Evolutionary conservation across 192 early-diverging fungal genomes (phyloP).

Genomic region (Podila epigama): DNA sequence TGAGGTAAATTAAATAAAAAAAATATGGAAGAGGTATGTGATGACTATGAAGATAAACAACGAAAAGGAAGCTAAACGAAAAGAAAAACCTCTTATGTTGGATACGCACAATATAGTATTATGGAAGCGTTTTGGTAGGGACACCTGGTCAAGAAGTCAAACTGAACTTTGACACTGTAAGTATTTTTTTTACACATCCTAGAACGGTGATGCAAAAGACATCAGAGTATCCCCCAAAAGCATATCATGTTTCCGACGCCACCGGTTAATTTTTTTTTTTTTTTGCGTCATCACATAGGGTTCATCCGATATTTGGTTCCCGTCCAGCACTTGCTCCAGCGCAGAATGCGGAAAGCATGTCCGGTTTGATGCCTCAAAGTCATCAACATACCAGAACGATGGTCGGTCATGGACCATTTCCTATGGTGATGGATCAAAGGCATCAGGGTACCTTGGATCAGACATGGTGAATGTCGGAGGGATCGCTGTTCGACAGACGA

Average conservation of each 20-base stretch:
- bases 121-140: conserved; percentile 66
- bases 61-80: no score
- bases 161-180: conserved; percentile 59
- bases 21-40: no score
- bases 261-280: background rate
- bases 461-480: conserved; percentile 71
- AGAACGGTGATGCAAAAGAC: background rate
- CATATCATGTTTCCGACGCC: background rate
- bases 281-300: conserved; percentile 19
- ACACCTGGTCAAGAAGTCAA: conserved; percentile 69
- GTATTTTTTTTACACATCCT: background rate
- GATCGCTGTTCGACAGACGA: conserved; percentile 65
- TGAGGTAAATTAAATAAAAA: no score
- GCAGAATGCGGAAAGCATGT: conserved; percentile 55
- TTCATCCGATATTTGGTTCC: conserved; percentile 68
- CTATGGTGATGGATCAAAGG: conserved; percentile 70
- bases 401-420: conserved; percentile 66
- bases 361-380: conserved; percentile 54
- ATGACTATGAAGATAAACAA: no score
- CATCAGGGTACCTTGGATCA: conserved; percentile 48
- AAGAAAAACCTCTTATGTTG: no score
- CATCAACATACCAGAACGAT: conserved; percentile 61
- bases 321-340: conserved; percentile 53
- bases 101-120: no score
- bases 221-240: no score